Conservation (phyloP, 192 early-diverging fungal genomes). For the Cladochytrium replicatum region DNA sequence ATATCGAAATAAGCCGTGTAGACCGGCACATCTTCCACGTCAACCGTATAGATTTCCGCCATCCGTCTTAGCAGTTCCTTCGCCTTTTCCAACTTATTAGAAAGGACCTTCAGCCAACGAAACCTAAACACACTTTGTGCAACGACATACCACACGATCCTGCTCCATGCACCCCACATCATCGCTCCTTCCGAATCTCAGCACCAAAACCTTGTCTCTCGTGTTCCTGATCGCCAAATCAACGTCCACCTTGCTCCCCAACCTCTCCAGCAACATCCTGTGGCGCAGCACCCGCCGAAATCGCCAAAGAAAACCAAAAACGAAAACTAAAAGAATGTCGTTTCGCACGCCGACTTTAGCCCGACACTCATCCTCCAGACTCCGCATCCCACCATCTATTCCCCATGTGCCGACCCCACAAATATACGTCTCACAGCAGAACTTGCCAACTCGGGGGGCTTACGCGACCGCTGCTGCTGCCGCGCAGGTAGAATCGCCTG, state of each 20-base stretch:
- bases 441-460: too few relatives aligned
- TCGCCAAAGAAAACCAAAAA: too few relatives aligned
- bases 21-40: not conserved
- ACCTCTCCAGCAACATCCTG: too few relatives aligned
- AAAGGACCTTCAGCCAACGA: not conserved
- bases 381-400: too few relatives aligned
- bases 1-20: constrained; percentile 4
- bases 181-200: constrained; percentile 3
- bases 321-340: too few relatives aligned
- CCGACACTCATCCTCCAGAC: too few relatives aligned
- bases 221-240: constrained; percentile 3
- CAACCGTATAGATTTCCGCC: constrained; percentile 1
- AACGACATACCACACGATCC: constrained; percentile 4
- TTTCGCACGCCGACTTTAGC: too few relatives aligned
- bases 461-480: too few relatives aligned
- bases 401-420: too few relatives aligned
- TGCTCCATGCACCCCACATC: constrained; percentile 10
- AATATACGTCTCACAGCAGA: too few relatives aligned
- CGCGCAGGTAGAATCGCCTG: too few relatives aligned
- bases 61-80: not conserved
- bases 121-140: not conserved
- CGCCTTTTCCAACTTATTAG: not conserved
- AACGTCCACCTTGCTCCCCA: constrained; percentile 1
- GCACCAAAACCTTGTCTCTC: constrained; percentile 3
- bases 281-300: too few relatives aligned